Conservation (phyloP, 2,329 filamentous ascomycete species). For the Fusarium euwallaceae region DNA sequence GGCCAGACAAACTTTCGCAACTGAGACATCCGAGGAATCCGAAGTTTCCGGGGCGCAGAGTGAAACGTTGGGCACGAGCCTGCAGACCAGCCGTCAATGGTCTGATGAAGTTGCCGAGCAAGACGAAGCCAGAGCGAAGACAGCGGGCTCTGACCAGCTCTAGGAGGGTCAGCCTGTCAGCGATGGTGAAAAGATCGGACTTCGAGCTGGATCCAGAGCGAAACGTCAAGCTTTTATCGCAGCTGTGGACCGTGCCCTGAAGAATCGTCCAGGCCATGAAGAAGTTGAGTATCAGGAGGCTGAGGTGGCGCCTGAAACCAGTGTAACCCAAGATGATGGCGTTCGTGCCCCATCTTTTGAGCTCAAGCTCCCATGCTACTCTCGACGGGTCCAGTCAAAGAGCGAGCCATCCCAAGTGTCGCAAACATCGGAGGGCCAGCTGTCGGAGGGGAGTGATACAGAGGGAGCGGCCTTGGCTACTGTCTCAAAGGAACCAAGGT, state of each 20-base stretch:
- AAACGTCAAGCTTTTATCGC: conserved; percentile 38
- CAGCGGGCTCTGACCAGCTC: conserved; percentile 4
- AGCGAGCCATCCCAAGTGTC: conserved; percentile 57
- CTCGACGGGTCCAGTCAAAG: conserved; percentile 61
- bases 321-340: conserved; percentile 24
- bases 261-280: conserved; percentile 13
- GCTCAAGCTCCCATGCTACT: conserved; percentile 55
- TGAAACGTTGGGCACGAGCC: conserved; percentile 16
- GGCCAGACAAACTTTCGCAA: conserved; percentile 19
- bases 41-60: conserved; percentile 20
- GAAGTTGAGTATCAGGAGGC: conserved; percentile 35
- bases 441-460: conserved; percentile 31
- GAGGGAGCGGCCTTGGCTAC: conserved; percentile 8
- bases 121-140: conserved; percentile 19
- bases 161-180: conserved; percentile 20
- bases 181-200: neutral
- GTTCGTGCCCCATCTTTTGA: conserved; percentile 35
- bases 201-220: conserved; percentile 17
- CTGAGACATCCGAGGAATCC: conserved; percentile 29
- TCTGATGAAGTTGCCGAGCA: conserved; percentile 49
- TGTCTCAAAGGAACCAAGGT: conserved; percentile 19
- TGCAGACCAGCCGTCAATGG: conserved; percentile 43
- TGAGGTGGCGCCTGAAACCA: conserved; percentile 39
- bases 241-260: conserved; percentile 38
- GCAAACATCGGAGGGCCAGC: conserved; percentile 36